Evolutionary conservation across 139 green algal genomes (phyloP), one percentile per base, ranked within the genome.

Genomic region (Chlorella sp.): DNA sequence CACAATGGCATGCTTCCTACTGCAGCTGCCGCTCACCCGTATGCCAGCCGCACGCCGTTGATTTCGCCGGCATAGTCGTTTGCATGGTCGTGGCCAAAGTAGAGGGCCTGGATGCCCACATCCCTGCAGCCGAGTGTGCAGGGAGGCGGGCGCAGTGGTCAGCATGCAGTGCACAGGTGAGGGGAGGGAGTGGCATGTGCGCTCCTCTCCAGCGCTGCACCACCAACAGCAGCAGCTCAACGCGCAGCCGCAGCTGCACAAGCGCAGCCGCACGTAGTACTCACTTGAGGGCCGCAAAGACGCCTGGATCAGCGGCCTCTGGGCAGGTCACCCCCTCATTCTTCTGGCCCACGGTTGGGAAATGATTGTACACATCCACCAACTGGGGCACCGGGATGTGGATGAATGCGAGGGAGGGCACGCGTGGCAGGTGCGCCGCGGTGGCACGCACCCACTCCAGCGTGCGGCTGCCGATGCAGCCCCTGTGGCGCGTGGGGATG

Each of bases 311-410:
- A 7, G 23, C 34, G n/a, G 70, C 38, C 6, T 51, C 44, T 51
- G 86, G 80, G 80, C 86, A 89, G 34, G 74, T 72, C 44, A 86
- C 71, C 32, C 47, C 36, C 57, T 86, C 74, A 0, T 36, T 26
- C 65, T 89, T 86, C 64, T 18, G 74, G 13, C 86, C 86, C 15
- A 67, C 12, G 17, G 63, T 64, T 20, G 47, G 16, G 16, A 69
- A 63, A 15, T 21, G 26, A 57, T 84, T 83, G 80, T 80, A 89
- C 17, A 62, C 47, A 34, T 74, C 63, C 73, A 86, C 51, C 73
- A 87, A 84, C 86, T 89, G 64, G 12, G 80, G 73, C 63, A 82
- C 38, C 0, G 86, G 80, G 32, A 89, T 86, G 73, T 89, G 86
- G 0, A 89, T 75, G 41, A 89, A 86, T 3, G 86, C 86, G 5